These are phyloP conservation scores for Neurospora sp. DNA, from an alignment of 495 filamentous ascomycete genomes.

Conservation along the genomic window DNA sequence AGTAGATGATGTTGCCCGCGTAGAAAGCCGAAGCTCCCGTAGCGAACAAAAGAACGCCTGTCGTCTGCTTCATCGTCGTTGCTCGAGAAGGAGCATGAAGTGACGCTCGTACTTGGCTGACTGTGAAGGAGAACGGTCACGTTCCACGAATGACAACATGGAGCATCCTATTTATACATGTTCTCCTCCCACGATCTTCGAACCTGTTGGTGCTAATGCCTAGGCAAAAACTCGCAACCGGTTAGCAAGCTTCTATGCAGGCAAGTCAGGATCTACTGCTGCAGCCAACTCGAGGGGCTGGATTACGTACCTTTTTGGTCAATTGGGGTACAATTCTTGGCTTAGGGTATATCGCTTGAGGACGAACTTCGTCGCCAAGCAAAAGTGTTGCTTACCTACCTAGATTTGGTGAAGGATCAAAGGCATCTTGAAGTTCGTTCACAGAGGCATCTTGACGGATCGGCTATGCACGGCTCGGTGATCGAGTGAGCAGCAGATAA, in stretches of 20 bases:
- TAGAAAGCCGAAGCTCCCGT: constrained; percentile 16
- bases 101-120: neutral
- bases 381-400: neutral
- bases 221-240: neutral
- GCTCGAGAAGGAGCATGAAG: neutral
- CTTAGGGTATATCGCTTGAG: neutral
- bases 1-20: constrained; percentile 47
- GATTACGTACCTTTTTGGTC: neutral
- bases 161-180: neutral
- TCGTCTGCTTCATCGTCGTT: neutral
- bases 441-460: neutral
- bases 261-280: neutral
- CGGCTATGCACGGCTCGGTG: neutral
- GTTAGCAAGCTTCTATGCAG: neutral
- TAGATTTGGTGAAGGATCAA: neutral
- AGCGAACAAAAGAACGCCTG: neutral
- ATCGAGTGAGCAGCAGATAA: neutral
- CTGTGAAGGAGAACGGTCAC: neutral
- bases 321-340: neutral
- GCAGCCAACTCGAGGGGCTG: neutral
- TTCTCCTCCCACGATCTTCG: neutral
- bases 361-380: neutral
- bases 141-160: neutral
- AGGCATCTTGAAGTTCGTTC: neutral
- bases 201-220: neutral